These are phyloP conservation scores for Ganoderma lucidum DNA, from an alignment of 1,284 basidiomycete genomes.

Conservation along the genomic window DNA sequence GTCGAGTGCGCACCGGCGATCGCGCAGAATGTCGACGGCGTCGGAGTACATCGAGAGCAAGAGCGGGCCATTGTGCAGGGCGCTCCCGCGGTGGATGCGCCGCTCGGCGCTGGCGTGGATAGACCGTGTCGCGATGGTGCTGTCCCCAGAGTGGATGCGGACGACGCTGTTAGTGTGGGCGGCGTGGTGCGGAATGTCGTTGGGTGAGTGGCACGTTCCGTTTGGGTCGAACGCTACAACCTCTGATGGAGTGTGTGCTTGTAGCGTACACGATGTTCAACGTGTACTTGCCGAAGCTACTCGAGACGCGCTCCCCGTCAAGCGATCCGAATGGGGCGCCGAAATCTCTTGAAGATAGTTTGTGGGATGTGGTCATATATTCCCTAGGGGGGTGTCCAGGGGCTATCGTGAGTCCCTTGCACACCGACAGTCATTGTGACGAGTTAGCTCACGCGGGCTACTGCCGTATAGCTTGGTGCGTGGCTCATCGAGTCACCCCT, in stretches of 20 bases:
- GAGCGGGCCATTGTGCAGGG: constrained; percentile 46
- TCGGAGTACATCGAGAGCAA: constrained; percentile 53
- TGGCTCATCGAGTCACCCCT: constrained; percentile 85
- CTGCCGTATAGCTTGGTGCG: constrained; percentile 76
- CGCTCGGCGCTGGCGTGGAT: constrained; percentile 71
- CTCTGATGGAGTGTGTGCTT: constrained; percentile 8
- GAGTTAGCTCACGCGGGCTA: background rate
- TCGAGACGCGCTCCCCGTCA: constrained; percentile 65
- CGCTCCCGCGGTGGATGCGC: constrained; percentile 53
- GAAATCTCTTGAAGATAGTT: constrained; percentile 66
- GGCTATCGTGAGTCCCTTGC: constrained; percentile 66
- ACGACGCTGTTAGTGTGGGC: constrained; percentile 89
- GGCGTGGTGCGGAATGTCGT: constrained; percentile 83
- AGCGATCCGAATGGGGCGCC: constrained; percentile 43
- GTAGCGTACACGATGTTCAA: constrained; percentile 96
- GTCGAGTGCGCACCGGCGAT: constrained; percentile 20
- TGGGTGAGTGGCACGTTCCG: constrained; percentile 60
- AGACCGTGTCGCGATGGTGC: constrained; percentile 77
- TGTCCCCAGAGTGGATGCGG: constrained; percentile 82
- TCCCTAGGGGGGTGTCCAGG: constrained; percentile 89
- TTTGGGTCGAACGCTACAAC: background rate
- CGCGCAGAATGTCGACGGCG: constrained; percentile 30
- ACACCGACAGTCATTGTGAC: background rate
- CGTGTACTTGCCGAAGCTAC: constrained; percentile 91
- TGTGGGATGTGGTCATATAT: constrained; percentile 87